These are phyloP conservation scores for Tanacetum coccineum DNA, from an alignment of 129 eudicot genomes.

Conservation along the genomic window DNA sequence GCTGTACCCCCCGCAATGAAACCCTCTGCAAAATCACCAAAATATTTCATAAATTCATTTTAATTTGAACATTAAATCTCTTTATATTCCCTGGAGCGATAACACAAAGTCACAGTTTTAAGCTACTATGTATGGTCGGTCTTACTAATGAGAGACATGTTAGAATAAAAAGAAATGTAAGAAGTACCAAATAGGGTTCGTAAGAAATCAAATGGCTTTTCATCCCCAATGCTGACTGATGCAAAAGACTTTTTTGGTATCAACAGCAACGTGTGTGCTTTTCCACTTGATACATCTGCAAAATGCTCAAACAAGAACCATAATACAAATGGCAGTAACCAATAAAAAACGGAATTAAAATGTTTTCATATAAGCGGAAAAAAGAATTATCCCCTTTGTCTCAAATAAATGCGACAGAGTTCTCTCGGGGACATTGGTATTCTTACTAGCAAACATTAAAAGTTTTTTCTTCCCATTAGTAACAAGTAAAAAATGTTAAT, in stretches of 20 bases:
- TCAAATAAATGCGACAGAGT: not conserved
- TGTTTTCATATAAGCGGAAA: too few relatives aligned
- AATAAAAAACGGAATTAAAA: not conserved
- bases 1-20: slow-evolving; percentile 96
- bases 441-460: not conserved
- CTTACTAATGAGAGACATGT: too few relatives aligned
- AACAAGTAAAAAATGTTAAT: not conserved
- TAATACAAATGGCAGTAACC: slow-evolving; percentile 33
- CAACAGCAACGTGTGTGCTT: slow-evolving; percentile 43
- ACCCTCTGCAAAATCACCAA: slow-evolving; percentile 63
- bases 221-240: slow-evolving; percentile 69
- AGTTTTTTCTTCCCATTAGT: not conserved
- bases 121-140: too few relatives aligned
- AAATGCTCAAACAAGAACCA: slow-evolving; percentile 46
- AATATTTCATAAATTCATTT: not conserved
- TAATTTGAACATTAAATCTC: too few relatives aligned
- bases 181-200: slow-evolving; percentile 71
- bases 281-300: slow-evolving; percentile 68
- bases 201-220: slow-evolving; percentile 81
- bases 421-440: not conserved
- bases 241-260: slow-evolving; percentile 62
- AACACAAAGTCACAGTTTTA: too few relatives aligned
- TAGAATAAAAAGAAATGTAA: not conserved
- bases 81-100: too few relatives aligned
- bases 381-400: not conserved